phyloP scores from a whole-genome alignment of 192 early-diverging fungal genomes.

The Helicostylum pulchrum region DNA sequence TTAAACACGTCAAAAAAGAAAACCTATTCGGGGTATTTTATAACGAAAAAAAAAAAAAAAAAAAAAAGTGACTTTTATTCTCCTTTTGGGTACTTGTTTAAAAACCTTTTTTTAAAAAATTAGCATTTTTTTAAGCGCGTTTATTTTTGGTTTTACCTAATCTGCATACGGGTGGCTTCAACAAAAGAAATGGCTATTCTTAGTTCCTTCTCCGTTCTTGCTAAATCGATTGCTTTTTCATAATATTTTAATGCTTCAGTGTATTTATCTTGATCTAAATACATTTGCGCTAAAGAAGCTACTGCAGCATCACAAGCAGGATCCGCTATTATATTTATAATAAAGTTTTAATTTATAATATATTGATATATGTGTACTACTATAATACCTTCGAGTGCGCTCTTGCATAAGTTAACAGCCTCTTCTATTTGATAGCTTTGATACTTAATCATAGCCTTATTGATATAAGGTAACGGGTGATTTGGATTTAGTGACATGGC shows the following conservation, averaged over 20 bases:
- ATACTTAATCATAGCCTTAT: slow-evolving; percentile 81
- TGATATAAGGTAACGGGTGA: slow-evolving; percentile 95
- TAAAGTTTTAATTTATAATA: background rate
- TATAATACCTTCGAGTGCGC: slow-evolving; percentile 60
- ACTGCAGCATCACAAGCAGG: slow-evolving; percentile 93
- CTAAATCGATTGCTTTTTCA: slow-evolving; percentile 74
- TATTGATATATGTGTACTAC: slow-evolving; percentile 14
- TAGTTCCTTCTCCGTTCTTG: slow-evolving; percentile 86
- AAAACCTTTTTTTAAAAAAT: background rate
- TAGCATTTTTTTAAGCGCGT: too few species aligned
- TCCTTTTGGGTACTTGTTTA: too few species aligned
- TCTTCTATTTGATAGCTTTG: slow-evolving; percentile 70
- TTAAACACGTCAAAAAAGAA: background rate
- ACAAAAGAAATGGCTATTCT: slow-evolving; percentile 71
- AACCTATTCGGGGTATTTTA: background rate
- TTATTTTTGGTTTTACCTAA: background rate
- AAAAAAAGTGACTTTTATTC: background rate
- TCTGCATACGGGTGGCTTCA: slow-evolving; percentile 56
- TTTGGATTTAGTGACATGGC: slow-evolving; percentile 74
- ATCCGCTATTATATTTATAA: slow-evolving; percentile 55
- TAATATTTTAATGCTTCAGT: slow-evolving; percentile 81
- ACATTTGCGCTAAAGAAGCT: slow-evolving; percentile 71
- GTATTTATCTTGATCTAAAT: slow-evolving; percentile 81
- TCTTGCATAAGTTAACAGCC: slow-evolving; percentile 71
- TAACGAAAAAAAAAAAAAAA: background rate